phyloP scores from a whole-genome alignment of 2,329 filamentous ascomycete species.

The Tympanopsis confertula region DNA sequence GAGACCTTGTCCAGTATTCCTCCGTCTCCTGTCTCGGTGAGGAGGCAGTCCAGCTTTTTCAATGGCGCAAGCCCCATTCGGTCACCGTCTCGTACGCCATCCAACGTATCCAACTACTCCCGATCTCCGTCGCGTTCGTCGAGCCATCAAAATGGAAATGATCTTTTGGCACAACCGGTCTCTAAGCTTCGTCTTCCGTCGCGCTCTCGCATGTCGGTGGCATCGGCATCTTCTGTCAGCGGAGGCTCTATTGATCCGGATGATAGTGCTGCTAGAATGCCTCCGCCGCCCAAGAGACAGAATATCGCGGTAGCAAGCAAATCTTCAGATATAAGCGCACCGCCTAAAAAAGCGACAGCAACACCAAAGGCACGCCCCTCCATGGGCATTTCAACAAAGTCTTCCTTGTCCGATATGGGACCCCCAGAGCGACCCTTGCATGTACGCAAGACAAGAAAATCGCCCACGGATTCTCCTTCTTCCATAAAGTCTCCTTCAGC shows the following conservation, averaged over 20 bases:
- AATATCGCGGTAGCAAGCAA: too few species aligned
- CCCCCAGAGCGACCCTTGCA: slow-evolving; percentile 13
- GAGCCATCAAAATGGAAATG: slow-evolving; percentile 15
- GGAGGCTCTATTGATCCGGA: background rate
- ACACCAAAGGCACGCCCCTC: background rate
- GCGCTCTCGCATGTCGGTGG: background rate
- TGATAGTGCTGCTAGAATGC: too few species aligned
- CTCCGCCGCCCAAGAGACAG: too few species aligned
- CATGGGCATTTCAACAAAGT: slow-evolving; percentile 8
- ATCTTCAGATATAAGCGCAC: too few species aligned
- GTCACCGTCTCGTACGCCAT: slow-evolving; percentile 37
- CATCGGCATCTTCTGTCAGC: background rate
- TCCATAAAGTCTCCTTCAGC: background rate
- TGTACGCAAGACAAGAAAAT: background rate
- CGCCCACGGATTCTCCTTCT: background rate
- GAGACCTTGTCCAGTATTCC: slow-evolving; percentile 46
- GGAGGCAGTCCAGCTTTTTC: slow-evolving; percentile 43
- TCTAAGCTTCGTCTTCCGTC: background rate
- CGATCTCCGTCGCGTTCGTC: slow-evolving; percentile 5
- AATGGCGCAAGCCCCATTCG: slow-evolving; percentile 37
- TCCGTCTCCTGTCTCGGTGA: slow-evolving; percentile 37
- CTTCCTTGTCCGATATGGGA: slow-evolving; percentile 10
- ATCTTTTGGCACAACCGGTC: slow-evolving; percentile 6
- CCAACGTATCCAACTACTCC: slow-evolving; percentile 28
- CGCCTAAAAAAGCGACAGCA: background rate